These are phyloP conservation scores for Orychophragmus violaceus DNA, from an alignment of 345 rosid species.

Conservation along the genomic window DNA sequence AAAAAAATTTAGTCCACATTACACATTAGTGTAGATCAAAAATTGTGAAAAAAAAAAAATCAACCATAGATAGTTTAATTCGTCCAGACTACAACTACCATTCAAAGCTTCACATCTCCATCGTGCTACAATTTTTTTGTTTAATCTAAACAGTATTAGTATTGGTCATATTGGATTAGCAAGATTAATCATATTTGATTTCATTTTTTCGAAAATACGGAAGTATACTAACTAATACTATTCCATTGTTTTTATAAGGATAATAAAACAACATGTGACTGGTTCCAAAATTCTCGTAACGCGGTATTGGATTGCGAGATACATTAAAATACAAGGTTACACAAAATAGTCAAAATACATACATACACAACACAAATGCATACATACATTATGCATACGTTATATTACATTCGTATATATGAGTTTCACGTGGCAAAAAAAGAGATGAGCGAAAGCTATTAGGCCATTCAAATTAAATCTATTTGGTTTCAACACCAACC, in stretches of 20 bases:
- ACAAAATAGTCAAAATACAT: slow-evolving; percentile 4
- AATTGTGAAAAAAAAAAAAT: no score
- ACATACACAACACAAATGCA: neutral
- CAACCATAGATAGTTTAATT: no score
- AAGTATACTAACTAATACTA: neutral
- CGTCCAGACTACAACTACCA: no score
- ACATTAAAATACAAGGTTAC: slow-evolving; percentile 12
- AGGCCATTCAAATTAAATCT: no score
- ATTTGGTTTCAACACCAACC: no score
- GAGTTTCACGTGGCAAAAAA: no score
- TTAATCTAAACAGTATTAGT: neutral
- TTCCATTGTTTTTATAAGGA: neutral
- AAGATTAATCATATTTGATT: neutral
- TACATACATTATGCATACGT: neutral
- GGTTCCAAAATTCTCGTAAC: slow-evolving; percentile 23
- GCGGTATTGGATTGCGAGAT: slow-evolving; percentile 16
- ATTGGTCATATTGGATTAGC: neutral
- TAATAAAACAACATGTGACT: slow-evolving; percentile 22
- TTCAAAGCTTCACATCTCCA: no score
- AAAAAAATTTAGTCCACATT: no score
- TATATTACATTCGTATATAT: slow-evolving; percentile 8
- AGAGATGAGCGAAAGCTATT: no score
- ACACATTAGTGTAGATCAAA: no score
- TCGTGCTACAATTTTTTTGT: neutral
- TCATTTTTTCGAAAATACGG: neutral